phyloP scores from a whole-genome alignment of 495 filamentous ascomycete genomes.

The Aspergillus carlsbadensis region DNA sequence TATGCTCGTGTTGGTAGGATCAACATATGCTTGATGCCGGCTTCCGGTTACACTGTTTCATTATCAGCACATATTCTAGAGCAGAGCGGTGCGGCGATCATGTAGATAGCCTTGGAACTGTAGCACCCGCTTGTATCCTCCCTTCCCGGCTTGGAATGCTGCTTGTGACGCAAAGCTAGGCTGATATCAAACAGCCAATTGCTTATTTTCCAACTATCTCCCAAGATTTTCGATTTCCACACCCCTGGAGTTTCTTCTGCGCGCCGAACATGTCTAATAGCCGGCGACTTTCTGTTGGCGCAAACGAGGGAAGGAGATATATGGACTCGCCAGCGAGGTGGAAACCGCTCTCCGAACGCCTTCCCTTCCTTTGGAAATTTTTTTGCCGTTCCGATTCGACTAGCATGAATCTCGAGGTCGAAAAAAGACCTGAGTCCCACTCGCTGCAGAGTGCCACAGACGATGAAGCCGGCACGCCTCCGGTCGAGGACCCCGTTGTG shows the following conservation, averaged over 20 bases:
- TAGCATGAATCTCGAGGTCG: slow-evolving; percentile 19
- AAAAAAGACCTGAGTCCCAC: slow-evolving; percentile 15
- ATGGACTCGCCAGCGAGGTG: not conserved
- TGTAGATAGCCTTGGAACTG: too few species aligned
- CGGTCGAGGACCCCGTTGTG: not conserved
- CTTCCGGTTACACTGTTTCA: too few species aligned
- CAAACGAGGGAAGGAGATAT: not conserved
- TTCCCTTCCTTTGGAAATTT: not conserved
- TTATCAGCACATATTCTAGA: too few species aligned
- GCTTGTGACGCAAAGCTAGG: too few species aligned
- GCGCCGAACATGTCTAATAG: not conserved
- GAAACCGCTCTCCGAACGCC: not conserved
- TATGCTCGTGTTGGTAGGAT: too few species aligned
- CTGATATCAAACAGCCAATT: not conserved
- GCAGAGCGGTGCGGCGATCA: too few species aligned
- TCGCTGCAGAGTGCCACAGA: slow-evolving; percentile 23
- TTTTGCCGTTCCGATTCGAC: not conserved
- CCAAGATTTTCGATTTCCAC: not conserved
- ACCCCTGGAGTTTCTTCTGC: not conserved
- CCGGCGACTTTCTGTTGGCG: not conserved
- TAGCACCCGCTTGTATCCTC: too few species aligned
- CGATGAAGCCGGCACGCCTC: slow-evolving; percentile 8
- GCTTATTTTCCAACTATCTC: not conserved
- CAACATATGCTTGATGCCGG: too few species aligned
- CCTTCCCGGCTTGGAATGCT: too few species aligned